phyloP scores from a whole-genome alignment of 164 flowering plant species.

The Chloranthus sessilifolius region DNA sequence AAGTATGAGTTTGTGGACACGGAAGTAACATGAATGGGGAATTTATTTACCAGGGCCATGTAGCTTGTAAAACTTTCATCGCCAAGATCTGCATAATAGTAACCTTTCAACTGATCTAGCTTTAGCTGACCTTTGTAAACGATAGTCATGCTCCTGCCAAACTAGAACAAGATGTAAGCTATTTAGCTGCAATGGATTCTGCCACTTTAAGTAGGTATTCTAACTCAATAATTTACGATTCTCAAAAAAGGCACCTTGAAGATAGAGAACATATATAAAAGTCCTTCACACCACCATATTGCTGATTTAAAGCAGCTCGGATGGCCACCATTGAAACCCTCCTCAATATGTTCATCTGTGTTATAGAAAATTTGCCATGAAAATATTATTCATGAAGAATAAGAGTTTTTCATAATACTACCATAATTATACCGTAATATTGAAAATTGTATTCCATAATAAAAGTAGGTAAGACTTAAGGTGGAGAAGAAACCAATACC shows the following conservation, averaged over 20 bases:
- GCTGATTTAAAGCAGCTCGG: slow-evolving; percentile 78
- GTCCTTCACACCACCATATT: slow-evolving; percentile 76
- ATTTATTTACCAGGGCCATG: slow-evolving; percentile 99
- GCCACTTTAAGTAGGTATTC: too few species aligned
- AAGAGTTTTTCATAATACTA: neutral
- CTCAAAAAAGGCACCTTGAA: slow-evolving; percentile 56
- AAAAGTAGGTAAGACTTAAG: too few species aligned
- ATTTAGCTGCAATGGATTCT: neutral
- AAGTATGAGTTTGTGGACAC: slow-evolving; percentile 61
- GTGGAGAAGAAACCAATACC: too few species aligned
- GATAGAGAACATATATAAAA: slow-evolving; percentile 98
- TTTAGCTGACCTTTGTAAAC: slow-evolving; percentile 98
- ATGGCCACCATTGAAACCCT: slow-evolving; percentile 93
- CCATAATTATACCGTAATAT: too few species aligned
- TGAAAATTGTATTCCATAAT: too few species aligned
- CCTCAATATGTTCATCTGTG: slow-evolving; percentile 91
- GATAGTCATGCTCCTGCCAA: slow-evolving; percentile 84
- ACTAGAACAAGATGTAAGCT: neutral
- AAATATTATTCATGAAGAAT: too few species aligned
- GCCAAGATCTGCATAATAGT: slow-evolving; percentile 92
- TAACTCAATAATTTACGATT: too few species aligned
- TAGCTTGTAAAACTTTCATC: slow-evolving; percentile 99
- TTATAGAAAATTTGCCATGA: slow-evolving; percentile 7
- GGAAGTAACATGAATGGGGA: slow-evolving; percentile 43
- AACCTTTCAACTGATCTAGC: slow-evolving; percentile 81